Evolutionary conservation across 2,329 filamentous ascomycete genomes (phyloP).

Genomic region (Phyllosticta citrichinensis): DNA sequence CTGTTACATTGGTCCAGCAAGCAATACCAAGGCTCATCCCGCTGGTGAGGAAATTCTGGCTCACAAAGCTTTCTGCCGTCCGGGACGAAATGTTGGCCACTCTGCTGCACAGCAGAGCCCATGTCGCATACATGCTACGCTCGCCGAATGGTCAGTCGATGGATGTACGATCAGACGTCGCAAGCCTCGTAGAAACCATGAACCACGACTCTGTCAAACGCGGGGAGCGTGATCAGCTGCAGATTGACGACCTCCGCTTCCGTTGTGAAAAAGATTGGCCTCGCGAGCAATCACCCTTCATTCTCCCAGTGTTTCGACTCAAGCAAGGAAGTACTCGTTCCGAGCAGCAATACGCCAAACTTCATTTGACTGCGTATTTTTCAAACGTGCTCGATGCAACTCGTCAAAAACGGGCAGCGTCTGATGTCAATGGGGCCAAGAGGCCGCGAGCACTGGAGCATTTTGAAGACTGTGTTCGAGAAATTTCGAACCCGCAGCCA

Average conservation of each 20-base stretch:
- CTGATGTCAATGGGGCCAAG: constrained; percentile 24
- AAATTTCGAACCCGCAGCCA: constrained; percentile 23
- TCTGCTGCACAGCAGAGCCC: constrained; percentile 49
- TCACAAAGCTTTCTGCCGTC: constrained; percentile 54
- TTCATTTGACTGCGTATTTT: constrained; percentile 30
- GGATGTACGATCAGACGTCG: constrained; percentile 39
- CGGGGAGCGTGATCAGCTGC: constrained; percentile 59
- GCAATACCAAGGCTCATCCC: constrained; percentile 56
- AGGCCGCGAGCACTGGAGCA: constrained; percentile 27
- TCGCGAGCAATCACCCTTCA: constrained; percentile 13
- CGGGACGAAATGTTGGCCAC: constrained; percentile 67
- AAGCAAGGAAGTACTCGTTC: constrained; percentile 23
- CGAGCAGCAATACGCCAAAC: constrained; percentile 26
- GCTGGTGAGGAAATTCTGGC: constrained; percentile 67
- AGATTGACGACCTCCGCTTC: constrained; percentile 61
- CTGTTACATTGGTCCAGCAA: constrained; percentile 51
- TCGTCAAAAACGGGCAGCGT: neutral
- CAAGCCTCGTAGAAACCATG: constrained; percentile 60
- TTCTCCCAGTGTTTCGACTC: constrained; percentile 20
- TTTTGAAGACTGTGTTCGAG: constrained; percentile 32
- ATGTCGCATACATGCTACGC: constrained; percentile 26
- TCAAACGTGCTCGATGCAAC: constrained; percentile 24
- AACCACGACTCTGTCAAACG: constrained; percentile 68
- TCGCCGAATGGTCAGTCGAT: constrained; percentile 19
- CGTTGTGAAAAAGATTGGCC: constrained; percentile 20